These are phyloP conservation scores for Pyronema omphalodes DNA, from an alignment of 495 filamentous ascomycete species.

Conservation along the genomic window DNA sequence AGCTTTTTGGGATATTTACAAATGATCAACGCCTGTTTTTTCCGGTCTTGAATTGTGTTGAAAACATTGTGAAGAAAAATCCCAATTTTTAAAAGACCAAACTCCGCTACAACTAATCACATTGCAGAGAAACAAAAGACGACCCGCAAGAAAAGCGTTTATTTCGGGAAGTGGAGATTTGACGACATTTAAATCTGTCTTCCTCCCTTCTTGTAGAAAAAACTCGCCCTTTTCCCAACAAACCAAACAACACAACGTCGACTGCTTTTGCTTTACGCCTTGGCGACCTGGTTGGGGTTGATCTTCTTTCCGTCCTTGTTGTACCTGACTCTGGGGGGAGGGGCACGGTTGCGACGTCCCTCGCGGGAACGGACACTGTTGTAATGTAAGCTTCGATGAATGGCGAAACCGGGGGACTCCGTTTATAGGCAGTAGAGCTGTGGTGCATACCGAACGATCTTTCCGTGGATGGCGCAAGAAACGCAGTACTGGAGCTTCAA, in stretches of 20 bases:
- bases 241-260: background rate
- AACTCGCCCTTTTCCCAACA: background rate
- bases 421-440: no score
- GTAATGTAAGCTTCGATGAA: conserved; percentile 25
- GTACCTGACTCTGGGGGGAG: conserved; percentile 89
- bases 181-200: background rate
- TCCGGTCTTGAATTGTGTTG: no score
- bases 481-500: conserved; percentile 99
- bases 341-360: conserved; percentile 96
- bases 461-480: conserved; percentile 98
- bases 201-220: background rate
- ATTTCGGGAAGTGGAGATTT: background rate
- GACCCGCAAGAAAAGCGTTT: conserved; percentile 2
- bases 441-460: conserved; percentile 93
- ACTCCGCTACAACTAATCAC: conserved; percentile 1
- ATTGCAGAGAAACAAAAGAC: background rate
- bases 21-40: no score
- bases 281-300: conserved; percentile 67
- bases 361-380: conserved; percentile 87
- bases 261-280: conserved; percentile 22
- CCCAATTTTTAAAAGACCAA: conserved; percentile 3
- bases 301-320: conserved; percentile 99
- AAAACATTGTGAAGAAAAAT: background rate
- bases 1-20: no score
- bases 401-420: background rate